These are phyloP conservation scores for Coemansia asiatica DNA, from an alignment of 192 early-diverging fungal species.

Conservation along the genomic window DNA sequence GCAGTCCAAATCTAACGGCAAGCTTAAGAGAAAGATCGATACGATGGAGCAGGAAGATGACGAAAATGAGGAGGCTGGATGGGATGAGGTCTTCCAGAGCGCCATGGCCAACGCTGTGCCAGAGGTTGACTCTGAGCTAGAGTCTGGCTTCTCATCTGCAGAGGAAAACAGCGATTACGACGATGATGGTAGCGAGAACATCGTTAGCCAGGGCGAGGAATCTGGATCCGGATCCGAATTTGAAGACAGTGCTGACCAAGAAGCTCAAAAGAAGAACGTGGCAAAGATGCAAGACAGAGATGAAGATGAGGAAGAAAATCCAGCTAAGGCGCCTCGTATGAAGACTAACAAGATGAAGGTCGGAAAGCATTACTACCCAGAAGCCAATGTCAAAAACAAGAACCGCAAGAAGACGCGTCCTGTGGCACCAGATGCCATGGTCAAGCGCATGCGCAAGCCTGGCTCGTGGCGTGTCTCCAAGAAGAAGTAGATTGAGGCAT, in stretches of 20 bases:
- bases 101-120: constrained; percentile 66
- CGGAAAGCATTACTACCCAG: constrained; percentile 87
- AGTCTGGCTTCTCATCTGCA: constrained; percentile 41
- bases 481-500: constrained; percentile 16
- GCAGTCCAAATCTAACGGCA: constrained; percentile 25
- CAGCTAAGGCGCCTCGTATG: constrained; percentile 72
- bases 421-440: constrained; percentile 58
- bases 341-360: constrained; percentile 92
- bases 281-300: constrained; percentile 30
- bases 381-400: constrained; percentile 94
- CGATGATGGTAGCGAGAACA: constrained; percentile 43
- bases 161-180: constrained; percentile 57
- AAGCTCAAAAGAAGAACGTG: too few species aligned
- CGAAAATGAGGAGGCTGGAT: constrained; percentile 65
- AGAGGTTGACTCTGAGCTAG: constrained; percentile 49
- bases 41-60: constrained; percentile 30
- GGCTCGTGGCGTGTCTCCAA: constrained; percentile 47
- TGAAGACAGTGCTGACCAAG: neutral
- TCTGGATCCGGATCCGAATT: neutral
- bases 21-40: constrained; percentile 46
- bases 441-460: constrained; percentile 55
- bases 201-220: neutral
- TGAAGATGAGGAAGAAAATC: constrained; percentile 44
- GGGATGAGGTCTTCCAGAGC: constrained; percentile 87
- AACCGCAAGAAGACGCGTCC: constrained; percentile 81